A percentile compares a stretch with the other conserved stretches of the same genome.
phyloP scores from a whole-genome alignment of 768 basidiomycete genomes.

The Kwoniella mangroviensis region DNA sequence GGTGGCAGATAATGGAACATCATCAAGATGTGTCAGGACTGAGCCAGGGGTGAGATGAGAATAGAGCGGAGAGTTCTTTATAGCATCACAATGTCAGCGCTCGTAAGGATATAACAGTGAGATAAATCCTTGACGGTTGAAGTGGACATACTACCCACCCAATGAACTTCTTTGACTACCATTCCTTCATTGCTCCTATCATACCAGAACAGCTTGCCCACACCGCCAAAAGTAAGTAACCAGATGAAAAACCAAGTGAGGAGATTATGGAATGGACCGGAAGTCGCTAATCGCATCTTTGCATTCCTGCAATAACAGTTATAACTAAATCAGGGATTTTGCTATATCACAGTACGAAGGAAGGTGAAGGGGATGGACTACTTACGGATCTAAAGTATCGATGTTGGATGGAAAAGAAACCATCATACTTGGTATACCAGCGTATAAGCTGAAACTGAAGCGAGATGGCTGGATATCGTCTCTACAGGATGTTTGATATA shows the following conservation, averaged over 20 bases:
- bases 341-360: background rate
- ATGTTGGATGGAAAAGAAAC: conserved; percentile 66
- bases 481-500: conserved; percentile 57
- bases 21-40: conserved; percentile 71
- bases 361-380: conserved; percentile 50
- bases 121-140: no score
- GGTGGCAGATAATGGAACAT: conserved; percentile 54
- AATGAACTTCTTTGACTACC: conserved; percentile 65
- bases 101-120: no score
- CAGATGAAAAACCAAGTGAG: conserved; percentile 61
- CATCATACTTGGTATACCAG: conserved; percentile 75
- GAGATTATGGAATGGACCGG: conserved; percentile 80
- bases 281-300: conserved; percentile 67
- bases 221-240: conserved; percentile 38
- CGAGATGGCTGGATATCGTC: conserved; percentile 69
- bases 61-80: conserved; percentile 69
- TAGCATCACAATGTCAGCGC: no score
- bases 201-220: conserved; percentile 62
- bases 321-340: background rate
- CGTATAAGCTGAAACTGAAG: conserved; percentile 67
- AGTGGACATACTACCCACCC: conserved; percentile 60
- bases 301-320: conserved; percentile 29
- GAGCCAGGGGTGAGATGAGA: conserved; percentile 65
- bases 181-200: conserved; percentile 65
- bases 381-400: conserved; percentile 59